These are phyloP conservation scores for Laguncularia racemosa DNA, from an alignment of 345 rosid genomes.

Conservation along the genomic window DNA sequence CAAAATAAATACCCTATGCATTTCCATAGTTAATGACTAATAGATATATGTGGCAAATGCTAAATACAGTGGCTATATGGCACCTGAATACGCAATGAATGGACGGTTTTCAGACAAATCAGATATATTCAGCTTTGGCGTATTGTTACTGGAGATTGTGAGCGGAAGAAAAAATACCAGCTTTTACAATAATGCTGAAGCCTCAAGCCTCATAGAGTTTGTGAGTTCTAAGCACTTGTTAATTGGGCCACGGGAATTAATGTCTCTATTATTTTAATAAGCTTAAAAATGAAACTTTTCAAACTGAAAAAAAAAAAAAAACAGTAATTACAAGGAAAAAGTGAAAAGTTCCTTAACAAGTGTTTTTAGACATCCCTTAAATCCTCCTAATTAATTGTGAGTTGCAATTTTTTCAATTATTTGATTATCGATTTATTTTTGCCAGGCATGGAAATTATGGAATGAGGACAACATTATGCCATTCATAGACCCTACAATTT, in stretches of 20 bases:
- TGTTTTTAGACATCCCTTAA: too few relatives aligned
- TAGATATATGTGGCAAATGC: background rate
- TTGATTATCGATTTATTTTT: background rate
- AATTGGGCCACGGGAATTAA: background rate
- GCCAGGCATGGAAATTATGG: conserved; percentile 18
- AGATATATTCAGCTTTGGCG: conserved; percentile 36
- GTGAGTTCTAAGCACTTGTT: conserved; percentile 16
- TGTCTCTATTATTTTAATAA: too few relatives aligned
- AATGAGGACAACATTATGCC: conserved; percentile 8
- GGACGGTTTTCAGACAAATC: conserved; percentile 36
- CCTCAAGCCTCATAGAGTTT: conserved; percentile 26
- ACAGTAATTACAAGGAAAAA: too few relatives aligned
- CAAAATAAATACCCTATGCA: too few relatives aligned
- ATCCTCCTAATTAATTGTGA: too few relatives aligned
- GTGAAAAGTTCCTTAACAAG: too few relatives aligned
- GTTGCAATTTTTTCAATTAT: too few relatives aligned
- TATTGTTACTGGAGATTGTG: conserved; percentile 32
- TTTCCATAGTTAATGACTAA: too few relatives aligned
- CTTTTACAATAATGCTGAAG: conserved; percentile 18
- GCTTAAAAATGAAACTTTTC: too few relatives aligned
- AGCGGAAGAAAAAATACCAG: conserved; percentile 31
- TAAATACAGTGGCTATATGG: conserved; percentile 53
- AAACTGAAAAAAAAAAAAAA: too few relatives aligned
- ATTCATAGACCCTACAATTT: conserved; percentile 6
- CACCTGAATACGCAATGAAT: conserved; percentile 39